Evolutionary conservation across 345 rosid species (phyloP), one percentile per base, ranked within the genome.

Genomic region (Chamaenerion angustifolium): DNA sequence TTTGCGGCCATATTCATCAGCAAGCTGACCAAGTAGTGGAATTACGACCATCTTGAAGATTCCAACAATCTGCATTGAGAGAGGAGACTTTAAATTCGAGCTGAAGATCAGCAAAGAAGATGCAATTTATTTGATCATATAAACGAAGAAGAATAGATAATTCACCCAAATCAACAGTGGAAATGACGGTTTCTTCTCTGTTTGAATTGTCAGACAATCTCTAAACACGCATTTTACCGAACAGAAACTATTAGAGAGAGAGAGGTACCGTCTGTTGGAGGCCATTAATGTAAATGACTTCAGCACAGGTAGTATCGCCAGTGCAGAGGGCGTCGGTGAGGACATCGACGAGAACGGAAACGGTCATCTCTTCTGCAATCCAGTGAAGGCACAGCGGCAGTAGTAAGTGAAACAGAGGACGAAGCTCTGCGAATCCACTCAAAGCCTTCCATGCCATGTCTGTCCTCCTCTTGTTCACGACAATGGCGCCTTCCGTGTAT

Each of bases 341-440:
- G 58, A 74, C 70, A 64, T 77, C 83, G 56, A 77, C 77, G 56
- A 73, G 79, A 51, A 77, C 75, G 37, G 83, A 77, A 52, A 77
- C 83, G 10, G 83, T 77, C 83, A 77, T 77, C 63, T 64, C 71
- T 68, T 77, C 79, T 0, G 77, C 83, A 18, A 62, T 51, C 83
- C 83, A 77, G 52, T 77, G 79, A 16, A 73, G 46, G 68, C 65
- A 68, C 6, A 77, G 64, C 10, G 83, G 79, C 40, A 77, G 21
- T 60, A 77, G 55, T 56, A 77, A 51, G 31, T 73, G 76, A 35
- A 62, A 52, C 51, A 77, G 60, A 37, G 75, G 79, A 62, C 68
- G 66, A 46, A 77, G 52, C 48, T 71, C 73, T 58, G 37, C 37
- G 37, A 31, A 31, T 31, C 37, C 37, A 8, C 8, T 31, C 37